Evolutionary conservation across 1,139 yeast species (phyloP), one percentile per base, ranked within the genome.

Genomic region (Magnusiomyces tetraspermus): DNA sequence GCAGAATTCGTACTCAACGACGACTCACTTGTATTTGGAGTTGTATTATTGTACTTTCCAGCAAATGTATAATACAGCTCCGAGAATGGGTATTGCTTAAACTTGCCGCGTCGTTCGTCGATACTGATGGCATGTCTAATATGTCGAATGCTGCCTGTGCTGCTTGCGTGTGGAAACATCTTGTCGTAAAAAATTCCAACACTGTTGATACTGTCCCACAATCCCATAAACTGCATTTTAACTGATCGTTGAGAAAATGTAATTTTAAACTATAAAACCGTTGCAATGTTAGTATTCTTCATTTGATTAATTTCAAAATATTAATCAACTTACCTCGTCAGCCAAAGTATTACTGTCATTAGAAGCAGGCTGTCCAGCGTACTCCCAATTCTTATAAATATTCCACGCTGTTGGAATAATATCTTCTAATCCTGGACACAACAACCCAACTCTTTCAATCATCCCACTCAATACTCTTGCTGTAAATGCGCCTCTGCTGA

Each of bases 121-220:
- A 82, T 63, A 54, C 85, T 78, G 1, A 81, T 75, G 0, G 85
- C 85, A 63, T 82, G 87, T 56, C 88, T 69, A 8, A 80, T 75
- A 60, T 80, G 85, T 22, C 73, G 70, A 2, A 81, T 83, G 47
- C 73, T 71, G 4, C 73, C 67, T 44, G 77, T 72, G 52, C 75
- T 69, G 1, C 79, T 73, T 0, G 83, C 73, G 58, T 70, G 79
- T 0, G 86, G 85, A 57, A 81, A 82, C 60, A 78, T 60, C 48
- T 78, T 64, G 60, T 81, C 85, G 49, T 78, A 68, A 2, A 81
- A 57, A 8, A 80, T 59, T 0, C 87, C 87, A 21, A 81, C 80
- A 0, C 85, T 80, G 60, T 80, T 80, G 21, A 82, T 79, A 0
- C 85, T 77, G 65, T 82, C 88, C 75, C 83, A 82, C 31, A 82